Evolutionary conservation across 2,329 filamentous ascomycete species (phyloP), one percentile per base, ranked within the genome.

Genomic region (Diplodia seriata): DNA sequence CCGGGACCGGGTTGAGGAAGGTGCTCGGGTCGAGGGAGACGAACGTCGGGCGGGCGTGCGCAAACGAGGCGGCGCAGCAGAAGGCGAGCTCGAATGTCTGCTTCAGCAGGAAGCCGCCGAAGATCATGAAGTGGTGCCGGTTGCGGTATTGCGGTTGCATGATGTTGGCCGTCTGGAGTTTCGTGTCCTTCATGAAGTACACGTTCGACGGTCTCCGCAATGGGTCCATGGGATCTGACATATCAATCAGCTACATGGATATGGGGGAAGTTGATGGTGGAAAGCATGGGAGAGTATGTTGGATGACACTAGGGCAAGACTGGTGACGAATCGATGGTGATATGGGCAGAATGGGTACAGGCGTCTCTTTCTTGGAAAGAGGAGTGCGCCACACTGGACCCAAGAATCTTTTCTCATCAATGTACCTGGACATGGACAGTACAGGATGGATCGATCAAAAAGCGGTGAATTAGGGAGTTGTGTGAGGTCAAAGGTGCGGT

Each of bases 21-120:
- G 89, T 92, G 70, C 86, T 90, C 0, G 90, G 90, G 70, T 92
- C 90, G 40, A 92, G 85, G 8, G 87, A 89, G 63, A 92, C 82
- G 81, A 92, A 92, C 18, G 87, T 90, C 1, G 90, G 90, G 3
- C 90, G 83, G 1, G 86, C 85, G 74, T 91, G 89, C 0, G 90
- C 87, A 74, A 91, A 91, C 9, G 87, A 87, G 1, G 90, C 89
- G 0, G 89, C 90, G 73, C 89, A 91, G 76, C 89, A 91, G 79
- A 92, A 93, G 1, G 90, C 90, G 7, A 92, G 83, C 78, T 93
- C 90, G 73, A 92, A 92, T 0, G 89, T 90, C 74, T 91, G 88
- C 74, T 91, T 91, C 12, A 93, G 82, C 12, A 92, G 84, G 75
- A 90, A 92, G 15, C 90, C 90, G 63, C 90, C 90, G 73, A 92